These are phyloP conservation scores for Oryza coarctata DNA, from an alignment of 176 grass and related monocot species.

Conservation along the genomic window DNA sequence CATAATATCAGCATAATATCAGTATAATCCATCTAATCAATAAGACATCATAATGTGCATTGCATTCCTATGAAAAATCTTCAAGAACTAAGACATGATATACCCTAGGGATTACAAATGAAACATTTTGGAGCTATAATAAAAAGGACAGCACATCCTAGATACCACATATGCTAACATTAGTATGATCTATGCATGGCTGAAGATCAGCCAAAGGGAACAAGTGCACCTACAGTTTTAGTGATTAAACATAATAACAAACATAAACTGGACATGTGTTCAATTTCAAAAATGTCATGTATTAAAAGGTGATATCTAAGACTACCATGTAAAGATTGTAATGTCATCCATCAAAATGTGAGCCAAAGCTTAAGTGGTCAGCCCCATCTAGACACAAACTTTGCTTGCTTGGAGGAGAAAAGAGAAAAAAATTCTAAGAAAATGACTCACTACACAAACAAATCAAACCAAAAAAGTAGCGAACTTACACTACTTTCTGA, in stretches of 20 bases:
- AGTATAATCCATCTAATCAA: background rate
- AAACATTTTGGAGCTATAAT: background rate
- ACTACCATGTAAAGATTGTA: background rate
- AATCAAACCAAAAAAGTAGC: background rate
- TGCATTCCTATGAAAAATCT: background rate
- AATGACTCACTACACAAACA: background rate
- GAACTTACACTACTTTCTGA: slow-evolving; percentile 76
- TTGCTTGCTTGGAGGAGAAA: background rate
- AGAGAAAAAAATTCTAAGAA: background rate
- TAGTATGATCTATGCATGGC: background rate
- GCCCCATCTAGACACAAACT: background rate
- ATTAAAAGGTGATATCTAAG: slow-evolving; percentile 10
- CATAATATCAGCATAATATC: background rate
- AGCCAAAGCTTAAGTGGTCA: background rate
- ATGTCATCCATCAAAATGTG: background rate
- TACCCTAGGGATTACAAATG: background rate
- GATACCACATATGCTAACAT: background rate
- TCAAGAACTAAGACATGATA: background rate
- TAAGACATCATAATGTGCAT: background rate
- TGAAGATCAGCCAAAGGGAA: background rate
- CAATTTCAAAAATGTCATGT: background rate
- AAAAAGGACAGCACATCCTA: background rate
- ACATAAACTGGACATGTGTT: background rate
- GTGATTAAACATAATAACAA: background rate
- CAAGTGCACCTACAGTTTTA: background rate